phyloP scores from a whole-genome alignment of 176 grass and related monocot species.

The Alloteropsis semialata region DNA sequence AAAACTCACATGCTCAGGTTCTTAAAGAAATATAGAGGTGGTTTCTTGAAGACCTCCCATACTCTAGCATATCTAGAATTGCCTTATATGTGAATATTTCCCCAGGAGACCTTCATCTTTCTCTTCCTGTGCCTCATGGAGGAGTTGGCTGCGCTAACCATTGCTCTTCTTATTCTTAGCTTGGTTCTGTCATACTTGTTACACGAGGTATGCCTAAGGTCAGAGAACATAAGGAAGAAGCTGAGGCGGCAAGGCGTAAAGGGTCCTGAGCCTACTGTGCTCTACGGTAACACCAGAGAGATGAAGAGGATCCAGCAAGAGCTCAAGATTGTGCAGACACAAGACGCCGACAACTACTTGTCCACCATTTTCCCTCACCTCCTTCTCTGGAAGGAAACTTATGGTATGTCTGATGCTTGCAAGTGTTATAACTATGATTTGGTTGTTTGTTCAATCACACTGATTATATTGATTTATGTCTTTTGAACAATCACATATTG shows the following conservation, averaged over 20 bases:
- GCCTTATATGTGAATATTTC: slow-evolving; percentile 11
- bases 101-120: not conserved
- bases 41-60: not conserved
- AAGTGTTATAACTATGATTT: not conserved
- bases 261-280: slow-evolving; percentile 56
- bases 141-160: not conserved
- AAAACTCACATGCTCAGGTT: not conserved
- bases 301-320: slow-evolving; percentile 58
- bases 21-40: slow-evolving; percentile 23
- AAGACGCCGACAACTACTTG: slow-evolving; percentile 38
- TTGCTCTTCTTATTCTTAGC: slow-evolving; percentile 29
- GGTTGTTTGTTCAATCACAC: not conserved
- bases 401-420: slow-evolving; percentile 41
- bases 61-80: not conserved
- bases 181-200: slow-evolving; percentile 44
- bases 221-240: slow-evolving; percentile 48
- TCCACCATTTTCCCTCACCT: slow-evolving; percentile 58
- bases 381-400: slow-evolving; percentile 52
- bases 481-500: not conserved
- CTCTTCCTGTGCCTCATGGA: slow-evolving; percentile 29
- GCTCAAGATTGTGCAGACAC: not conserved
- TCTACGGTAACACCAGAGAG: slow-evolving; percentile 64
- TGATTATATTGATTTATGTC: not conserved
- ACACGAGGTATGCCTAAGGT: slow-evolving; percentile 36
- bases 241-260: slow-evolving; percentile 65